Evolutionary conservation across 805 yeast genomes (phyloP).

Genomic region (Teunomyces atbi): DNA sequence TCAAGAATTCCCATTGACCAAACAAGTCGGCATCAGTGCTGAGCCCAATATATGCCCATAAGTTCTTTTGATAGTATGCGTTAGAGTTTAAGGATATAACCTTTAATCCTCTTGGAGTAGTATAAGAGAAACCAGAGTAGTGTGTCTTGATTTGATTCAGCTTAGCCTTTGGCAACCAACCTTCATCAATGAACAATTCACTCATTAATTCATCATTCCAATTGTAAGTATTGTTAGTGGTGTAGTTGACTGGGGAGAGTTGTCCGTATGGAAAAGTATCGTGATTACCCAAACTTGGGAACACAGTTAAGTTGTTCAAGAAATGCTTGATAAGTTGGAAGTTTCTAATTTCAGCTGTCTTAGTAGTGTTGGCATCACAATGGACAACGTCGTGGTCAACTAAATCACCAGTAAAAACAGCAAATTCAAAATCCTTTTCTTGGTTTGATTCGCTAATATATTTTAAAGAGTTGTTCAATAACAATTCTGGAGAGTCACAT

Average conservation of each 20-base stretch:
- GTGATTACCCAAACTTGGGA: constrained; percentile 66
- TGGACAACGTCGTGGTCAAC: constrained; percentile 63
- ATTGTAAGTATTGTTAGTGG: constrained; percentile 29
- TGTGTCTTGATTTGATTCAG: constrained; percentile 37
- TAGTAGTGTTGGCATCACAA: constrained; percentile 60
- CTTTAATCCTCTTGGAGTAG: constrained; percentile 55
- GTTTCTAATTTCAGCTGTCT: constrained; percentile 67
- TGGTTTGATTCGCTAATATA: constrained; percentile 37
- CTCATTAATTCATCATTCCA: constrained; percentile 40
- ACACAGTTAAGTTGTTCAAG: constrained; percentile 55
- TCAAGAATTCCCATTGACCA: constrained; percentile 61
- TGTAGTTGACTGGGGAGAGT: constrained; percentile 48
- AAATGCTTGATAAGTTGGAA: constrained; percentile 57
- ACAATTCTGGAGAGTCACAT: constrained; percentile 65
- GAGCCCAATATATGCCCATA: constrained; percentile 50
- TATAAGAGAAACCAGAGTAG: constrained; percentile 61
- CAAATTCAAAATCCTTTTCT: constrained; percentile 50
- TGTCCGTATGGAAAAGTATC: constrained; percentile 74
- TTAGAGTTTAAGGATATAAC: constrained; percentile 65
- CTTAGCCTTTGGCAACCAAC: constrained; percentile 32
- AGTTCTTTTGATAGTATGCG: constrained; percentile 62
- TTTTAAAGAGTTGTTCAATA: constrained; percentile 57
- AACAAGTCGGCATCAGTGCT: constrained; percentile 57
- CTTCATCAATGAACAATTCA: constrained; percentile 35
- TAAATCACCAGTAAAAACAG: constrained; percentile 71